Evolutionary conservation across 2,329 filamentous ascomycete species (phyloP), one percentile per base, ranked within the genome.

Genomic region (Arthrinium puccinioides): DNA sequence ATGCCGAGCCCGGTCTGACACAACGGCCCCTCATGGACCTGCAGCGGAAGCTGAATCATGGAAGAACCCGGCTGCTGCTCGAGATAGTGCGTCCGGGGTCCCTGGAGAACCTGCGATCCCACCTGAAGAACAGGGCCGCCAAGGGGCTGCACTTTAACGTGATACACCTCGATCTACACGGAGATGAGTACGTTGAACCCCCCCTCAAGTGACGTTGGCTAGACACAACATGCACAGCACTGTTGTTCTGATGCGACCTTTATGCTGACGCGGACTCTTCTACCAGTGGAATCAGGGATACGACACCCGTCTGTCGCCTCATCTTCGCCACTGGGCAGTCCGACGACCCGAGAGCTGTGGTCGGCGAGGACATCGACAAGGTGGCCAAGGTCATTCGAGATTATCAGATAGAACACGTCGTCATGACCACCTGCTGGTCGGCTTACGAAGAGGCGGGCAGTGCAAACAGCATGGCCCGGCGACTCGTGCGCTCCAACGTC

Each of bases 121-220:
- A 31, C 20, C 9, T 31, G n/a, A 13, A 13, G 16, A 18, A 15
- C 10, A 31, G 28, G 16, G 14, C 16, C 4, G 10, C 2, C 7
- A 10, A 31, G 14, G 28, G 28, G 9, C 11, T 31, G 16, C 28
- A 19, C 14, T 31, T 31, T 19, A 31, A 31, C 10, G 20, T 31
- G 10, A 19, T 31, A 13, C 28, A 31, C 28, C 20, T 31, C 14
- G 28, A 31, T 20, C 10, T 31, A 19, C 28, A 31, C 28, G 28
- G 28, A 31, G 28, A 31, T 13, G 28, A 31, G 28, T 31, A 31
- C 20, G 28, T 14, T n/a, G n/a, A n/a, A n/a, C n/a, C n/a, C n/a
- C n/a, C n/a, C n/a, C n/a, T n/a, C n/a, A n/a, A n/a, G n/a, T n/a
- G n/a, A n/a, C n/a, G n/a, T n/a, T n/a, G n/a, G n/a, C n/a, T n/a